A percentile compares a stretch with the other conserved stretches of the same genome.
Evolutionary conservation across 352 stramenopile species (phyloP).

Genomic region (Globisporangium middletonii): DNA sequence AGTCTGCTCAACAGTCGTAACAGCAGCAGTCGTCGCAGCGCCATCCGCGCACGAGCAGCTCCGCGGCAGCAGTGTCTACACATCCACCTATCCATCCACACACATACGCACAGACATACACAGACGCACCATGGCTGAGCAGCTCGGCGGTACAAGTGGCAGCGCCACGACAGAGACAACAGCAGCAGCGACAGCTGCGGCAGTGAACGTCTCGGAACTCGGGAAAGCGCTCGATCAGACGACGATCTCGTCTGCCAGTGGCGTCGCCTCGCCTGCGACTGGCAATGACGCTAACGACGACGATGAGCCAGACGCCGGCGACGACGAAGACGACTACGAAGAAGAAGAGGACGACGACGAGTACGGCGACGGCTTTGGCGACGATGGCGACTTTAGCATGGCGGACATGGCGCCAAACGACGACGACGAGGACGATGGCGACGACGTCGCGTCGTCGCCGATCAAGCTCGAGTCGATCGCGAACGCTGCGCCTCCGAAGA

Average conservation of each 20-base stretch:
- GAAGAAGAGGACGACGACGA: conserved; percentile 11
- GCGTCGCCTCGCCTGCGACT: conserved; percentile 1
- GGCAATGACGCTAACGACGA: conserved; percentile 12
- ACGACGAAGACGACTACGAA: conserved; percentile 9
- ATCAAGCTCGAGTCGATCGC: conserved; percentile 16
- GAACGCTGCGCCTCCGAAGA: conserved; percentile 3
- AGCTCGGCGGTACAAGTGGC: background rate
- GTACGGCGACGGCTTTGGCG: conserved; percentile 5
- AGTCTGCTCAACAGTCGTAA: background rate
- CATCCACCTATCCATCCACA: background rate
- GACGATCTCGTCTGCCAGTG: conserved; percentile 44
- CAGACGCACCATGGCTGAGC: background rate
- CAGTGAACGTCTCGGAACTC: conserved; percentile 56
- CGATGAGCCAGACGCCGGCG: conserved; percentile 8
- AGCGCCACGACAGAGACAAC: background rate
- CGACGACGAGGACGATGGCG: conserved; percentile 13
- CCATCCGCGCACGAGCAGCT: too few relatives aligned
- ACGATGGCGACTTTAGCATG: conserved; percentile 1
- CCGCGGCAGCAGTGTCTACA: background rate
- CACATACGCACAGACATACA: background rate
- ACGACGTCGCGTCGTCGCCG: conserved; percentile 8
- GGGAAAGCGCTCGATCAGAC: conserved; percentile 69
- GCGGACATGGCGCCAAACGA: background rate
- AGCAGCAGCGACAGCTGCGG: conserved; percentile 2
- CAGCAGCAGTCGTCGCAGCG: background rate